These are phyloP conservation scores for Pseudoneurospora amorphoporcata DNA, from an alignment of 495 filamentous ascomycete genomes.

Conservation along the genomic window DNA sequence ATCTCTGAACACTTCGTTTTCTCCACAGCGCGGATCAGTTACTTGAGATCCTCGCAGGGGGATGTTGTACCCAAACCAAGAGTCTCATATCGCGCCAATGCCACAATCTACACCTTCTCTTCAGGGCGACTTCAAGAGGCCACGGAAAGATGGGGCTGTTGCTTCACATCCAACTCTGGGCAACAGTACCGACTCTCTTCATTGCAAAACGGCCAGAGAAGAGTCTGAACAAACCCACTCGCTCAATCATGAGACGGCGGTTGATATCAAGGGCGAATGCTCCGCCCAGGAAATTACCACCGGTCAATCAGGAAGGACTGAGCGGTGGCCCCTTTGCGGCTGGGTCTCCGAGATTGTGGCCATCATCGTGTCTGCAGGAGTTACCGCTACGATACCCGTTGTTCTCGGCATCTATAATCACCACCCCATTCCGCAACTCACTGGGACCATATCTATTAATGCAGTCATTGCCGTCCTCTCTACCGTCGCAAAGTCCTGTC, in stretches of 20 bases:
- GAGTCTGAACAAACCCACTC: not conserved
- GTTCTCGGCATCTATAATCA: not conserved
- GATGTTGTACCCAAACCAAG: not conserved
- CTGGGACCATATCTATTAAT: not conserved
- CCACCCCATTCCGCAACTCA: not conserved
- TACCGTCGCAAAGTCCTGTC: not conserved
- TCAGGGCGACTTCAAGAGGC: not conserved
- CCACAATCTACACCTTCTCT: not conserved
- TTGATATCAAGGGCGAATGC: not conserved
- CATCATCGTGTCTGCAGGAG: not conserved
- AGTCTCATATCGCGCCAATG: not conserved
- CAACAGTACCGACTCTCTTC: not conserved
- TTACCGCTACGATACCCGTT: not conserved
- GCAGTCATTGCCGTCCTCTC: not conserved
- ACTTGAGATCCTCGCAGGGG: not conserved
- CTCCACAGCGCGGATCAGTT: not conserved
- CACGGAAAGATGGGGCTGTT: not conserved
- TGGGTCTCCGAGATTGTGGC: not conserved
- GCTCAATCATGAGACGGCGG: not conserved
- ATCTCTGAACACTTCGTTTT: not conserved
- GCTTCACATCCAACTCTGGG: not conserved
- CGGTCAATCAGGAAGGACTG: not conserved
- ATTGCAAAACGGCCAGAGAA: not conserved
- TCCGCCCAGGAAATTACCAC: not conserved
- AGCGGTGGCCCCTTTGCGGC: not conserved